These are phyloP conservation scores for Zalaria obscura DNA, from an alignment of 2,329 filamentous ascomycete species.

Conservation along the genomic window DNA sequence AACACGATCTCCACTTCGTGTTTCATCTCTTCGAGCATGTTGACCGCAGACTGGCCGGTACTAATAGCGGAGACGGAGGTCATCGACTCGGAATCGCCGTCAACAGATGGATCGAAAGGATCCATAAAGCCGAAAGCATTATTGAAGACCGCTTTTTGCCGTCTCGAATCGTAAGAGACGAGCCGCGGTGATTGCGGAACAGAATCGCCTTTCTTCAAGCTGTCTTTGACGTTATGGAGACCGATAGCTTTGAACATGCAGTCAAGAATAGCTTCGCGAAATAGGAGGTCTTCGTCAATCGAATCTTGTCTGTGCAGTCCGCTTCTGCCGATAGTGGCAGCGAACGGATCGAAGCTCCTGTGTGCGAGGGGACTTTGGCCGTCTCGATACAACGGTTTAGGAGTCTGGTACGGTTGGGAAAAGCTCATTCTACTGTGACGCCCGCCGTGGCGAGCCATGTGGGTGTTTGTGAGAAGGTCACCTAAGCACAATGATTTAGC, in stretches of 20 bases:
- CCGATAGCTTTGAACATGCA: slow-evolving; percentile 95
- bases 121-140: slow-evolving; percentile 91
- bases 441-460: slow-evolving; percentile 49
- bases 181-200: slow-evolving; percentile 75
- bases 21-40: slow-evolving; percentile 64
- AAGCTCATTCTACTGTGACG: slow-evolving; percentile 31
- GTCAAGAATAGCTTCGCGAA: slow-evolving; percentile 78
- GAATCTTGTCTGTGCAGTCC: slow-evolving; percentile 60
- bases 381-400: slow-evolving; percentile 22
- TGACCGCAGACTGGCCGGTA: slow-evolving; percentile 43
- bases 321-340: slow-evolving; percentile 16
- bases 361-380: slow-evolving; percentile 30
- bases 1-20: slow-evolving; percentile 95
- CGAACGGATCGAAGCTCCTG: slow-evolving; percentile 26
- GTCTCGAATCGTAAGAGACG: slow-evolving; percentile 67
- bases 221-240: slow-evolving; percentile 53
- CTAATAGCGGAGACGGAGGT: slow-evolving; percentile 31
- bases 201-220: slow-evolving; percentile 55
- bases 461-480: slow-evolving; percentile 67
- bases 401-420: slow-evolving; percentile 31
- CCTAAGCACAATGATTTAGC: slow-evolving; percentile 19
- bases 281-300: slow-evolving; percentile 74
- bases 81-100: slow-evolving; percentile 78
- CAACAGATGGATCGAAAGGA: slow-evolving; percentile 59
- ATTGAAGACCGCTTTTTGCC: slow-evolving; percentile 65